Evolutionary conservation across 192 early-diverging fungal species (phyloP), one percentile per base, ranked within the genome.

Genomic region (Thamnidium elegans): DNA sequence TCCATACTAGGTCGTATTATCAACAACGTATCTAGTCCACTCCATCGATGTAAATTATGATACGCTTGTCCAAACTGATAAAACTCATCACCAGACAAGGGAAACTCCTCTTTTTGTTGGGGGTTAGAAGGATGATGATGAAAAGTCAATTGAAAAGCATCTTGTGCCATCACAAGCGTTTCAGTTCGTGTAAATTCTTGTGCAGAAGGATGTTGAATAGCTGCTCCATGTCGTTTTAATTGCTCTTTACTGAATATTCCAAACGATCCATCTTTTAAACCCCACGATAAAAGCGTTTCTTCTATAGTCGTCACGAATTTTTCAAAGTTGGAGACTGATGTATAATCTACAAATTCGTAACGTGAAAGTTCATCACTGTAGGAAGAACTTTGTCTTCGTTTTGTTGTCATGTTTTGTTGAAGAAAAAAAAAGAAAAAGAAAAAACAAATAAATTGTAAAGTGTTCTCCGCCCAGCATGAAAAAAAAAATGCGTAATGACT

Each of bases 271-370:
- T 85, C 77, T 59, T 75, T 77, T 15, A 90, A 63, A 7, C 75
- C 78, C 87, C 87, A 89, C 20, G 68, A 54, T 50, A 64, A 71
- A 20, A 90, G 73, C 48, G 76, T 70, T 55, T 79, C 74, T 72
- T 90, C 89, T 47, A 90, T 78, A 3, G 79, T 69, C 42, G 83
- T 84, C 15, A 84, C 74, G 53, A 88, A 81, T 44, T 77, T 74
- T 54, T 90, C 89, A 79, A 85, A 87, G 44, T 79, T 74, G 23
- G 87, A 87, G 13, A 87, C 84, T 20, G 89, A 80, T 0, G 87
- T 89, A 73, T 90, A 89, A 73, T 89, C 87, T 7, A 89, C 83
- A 62, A 90, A 82, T 66, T 90, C 89, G 69, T 86, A 90, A 15
- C 20, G 20, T 4, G 36, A 39, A 39, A 39, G 36, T 43, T 90